Conservation (phyloP, 1,284 basidiomycete genomes). For the Mycena sp. region DNA sequence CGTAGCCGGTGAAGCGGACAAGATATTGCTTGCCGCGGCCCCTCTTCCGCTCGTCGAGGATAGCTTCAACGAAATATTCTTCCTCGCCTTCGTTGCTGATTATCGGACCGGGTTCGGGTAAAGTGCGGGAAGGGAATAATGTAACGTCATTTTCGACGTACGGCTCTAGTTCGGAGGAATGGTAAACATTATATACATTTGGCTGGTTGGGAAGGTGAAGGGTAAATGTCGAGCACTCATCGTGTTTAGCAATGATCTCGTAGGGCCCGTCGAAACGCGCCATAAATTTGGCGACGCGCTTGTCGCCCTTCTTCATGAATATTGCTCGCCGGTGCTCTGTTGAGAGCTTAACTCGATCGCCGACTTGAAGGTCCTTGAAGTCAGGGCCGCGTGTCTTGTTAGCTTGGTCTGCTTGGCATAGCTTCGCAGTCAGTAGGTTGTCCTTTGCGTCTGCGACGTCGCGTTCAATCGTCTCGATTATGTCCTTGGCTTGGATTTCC, state of each 20-base stretch:
- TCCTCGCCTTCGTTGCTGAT: slow-evolving; percentile 10
- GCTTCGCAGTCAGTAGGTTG: slow-evolving; percentile 39
- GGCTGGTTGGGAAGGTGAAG: slow-evolving; percentile 8
- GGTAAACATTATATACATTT: background rate
- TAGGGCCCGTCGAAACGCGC: slow-evolving; percentile 46
- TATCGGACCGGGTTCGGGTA: background rate
- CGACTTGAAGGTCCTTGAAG: slow-evolving; percentile 28
- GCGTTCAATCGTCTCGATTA: background rate
- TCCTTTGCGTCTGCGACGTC: slow-evolving; percentile 39
- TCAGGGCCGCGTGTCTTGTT: slow-evolving; percentile 35
- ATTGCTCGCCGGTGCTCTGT: slow-evolving; percentile 37
- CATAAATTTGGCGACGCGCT: slow-evolving; percentile 47
- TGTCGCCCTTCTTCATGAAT: slow-evolving; percentile 38
- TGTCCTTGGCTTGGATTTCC: slow-evolving; percentile 33
- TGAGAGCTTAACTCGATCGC: slow-evolving; percentile 40
- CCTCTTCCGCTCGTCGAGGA: slow-evolving; percentile 32
- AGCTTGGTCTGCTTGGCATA: slow-evolving; percentile 37
- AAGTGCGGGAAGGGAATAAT: background rate
- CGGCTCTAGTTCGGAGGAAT: slow-evolving; percentile 1
- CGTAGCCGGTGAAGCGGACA: slow-evolving; percentile 36
- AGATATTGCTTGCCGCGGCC: slow-evolving; percentile 34
- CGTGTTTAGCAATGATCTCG: slow-evolving; percentile 29
- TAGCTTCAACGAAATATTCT: slow-evolving; percentile 36
- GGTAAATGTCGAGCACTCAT: slow-evolving; percentile 6
- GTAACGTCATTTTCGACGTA: slow-evolving; percentile 3